phyloP scores from a whole-genome alignment of 1,139 yeast genomes.

The Nakaseomyces bracarensis region DNA sequence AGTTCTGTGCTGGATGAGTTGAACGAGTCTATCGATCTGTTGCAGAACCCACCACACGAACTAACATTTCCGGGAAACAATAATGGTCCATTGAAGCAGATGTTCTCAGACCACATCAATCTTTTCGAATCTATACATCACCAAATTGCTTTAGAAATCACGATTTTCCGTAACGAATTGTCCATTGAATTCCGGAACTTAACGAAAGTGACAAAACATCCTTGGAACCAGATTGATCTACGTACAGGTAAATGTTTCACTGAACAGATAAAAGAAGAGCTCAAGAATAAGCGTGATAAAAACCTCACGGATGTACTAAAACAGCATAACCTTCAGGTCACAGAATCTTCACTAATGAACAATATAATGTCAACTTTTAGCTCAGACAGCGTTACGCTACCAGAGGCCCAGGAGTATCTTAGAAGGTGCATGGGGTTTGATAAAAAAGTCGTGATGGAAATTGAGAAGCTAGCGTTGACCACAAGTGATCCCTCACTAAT shows the following conservation, averaged over 20 bases:
- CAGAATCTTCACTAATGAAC: slow-evolving; percentile 24
- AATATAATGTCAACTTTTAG: slow-evolving; percentile 22
- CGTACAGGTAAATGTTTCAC: slow-evolving; percentile 29
- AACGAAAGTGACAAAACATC: slow-evolving; percentile 28
- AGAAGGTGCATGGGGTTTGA: slow-evolving; percentile 36
- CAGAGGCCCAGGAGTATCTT: slow-evolving; percentile 32
- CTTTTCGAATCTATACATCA: slow-evolving; percentile 26
- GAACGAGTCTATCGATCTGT: slow-evolving; percentile 22
- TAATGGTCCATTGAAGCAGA: slow-evolving; percentile 23
- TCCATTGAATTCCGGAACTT: slow-evolving; percentile 28
- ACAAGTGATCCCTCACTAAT: slow-evolving; percentile 42
- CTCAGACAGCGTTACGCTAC: slow-evolving; percentile 22
- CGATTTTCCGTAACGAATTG: slow-evolving; percentile 25
- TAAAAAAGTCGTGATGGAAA: slow-evolving; percentile 35
- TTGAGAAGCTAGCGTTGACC: slow-evolving; percentile 35
- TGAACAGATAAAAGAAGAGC: slow-evolving; percentile 25
- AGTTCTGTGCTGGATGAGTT: slow-evolving; percentile 17
- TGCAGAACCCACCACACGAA: slow-evolving; percentile 29
- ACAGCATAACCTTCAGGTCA: slow-evolving; percentile 24
- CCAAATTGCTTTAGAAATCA: slow-evolving; percentile 25
- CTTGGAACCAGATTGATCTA: slow-evolving; percentile 32
- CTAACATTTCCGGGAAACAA: slow-evolving; percentile 27
- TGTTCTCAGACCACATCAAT: slow-evolving; percentile 19
- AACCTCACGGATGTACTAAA: slow-evolving; percentile 19
- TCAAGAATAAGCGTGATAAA: slow-evolving; percentile 21